Conservation (phyloP, 768 basidiomycete species). For the Podaxis carcinomalis region DNA sequence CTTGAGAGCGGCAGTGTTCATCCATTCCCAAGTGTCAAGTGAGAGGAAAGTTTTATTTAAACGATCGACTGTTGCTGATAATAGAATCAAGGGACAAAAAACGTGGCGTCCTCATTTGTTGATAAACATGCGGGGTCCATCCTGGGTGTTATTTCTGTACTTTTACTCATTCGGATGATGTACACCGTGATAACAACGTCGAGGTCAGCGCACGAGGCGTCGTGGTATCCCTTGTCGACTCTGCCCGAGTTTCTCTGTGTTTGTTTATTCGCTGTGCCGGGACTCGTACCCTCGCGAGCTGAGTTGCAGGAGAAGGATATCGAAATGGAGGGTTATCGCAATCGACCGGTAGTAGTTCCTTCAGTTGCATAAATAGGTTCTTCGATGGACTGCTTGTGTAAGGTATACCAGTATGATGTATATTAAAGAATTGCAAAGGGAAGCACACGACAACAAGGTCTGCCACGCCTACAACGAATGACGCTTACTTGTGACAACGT, state of each 20-base stretch:
- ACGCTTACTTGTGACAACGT: too few species aligned
- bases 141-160: constrained; percentile 26
- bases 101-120: constrained; percentile 17
- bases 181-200: constrained; percentile 30
- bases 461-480: too few species aligned
- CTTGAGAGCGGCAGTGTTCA: background rate
- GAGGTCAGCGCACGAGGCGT: constrained; percentile 27
- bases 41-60: background rate
- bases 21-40: background rate
- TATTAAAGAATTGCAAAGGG: too few species aligned
- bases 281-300: constrained; percentile 27
- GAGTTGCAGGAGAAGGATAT: constrained; percentile 17
- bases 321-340: background rate
- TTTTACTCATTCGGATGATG: constrained; percentile 35
- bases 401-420: too few species aligned
- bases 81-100: constrained; percentile 3
- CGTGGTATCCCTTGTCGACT: constrained; percentile 39
- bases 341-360: background rate
- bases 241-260: constrained; percentile 36
- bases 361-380: background rate
- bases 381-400: too few species aligned
- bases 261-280: constrained; percentile 27
- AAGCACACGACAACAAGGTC: too few species aligned
- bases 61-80: background rate
- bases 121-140: constrained; percentile 25